Evolutionary conservation across 2,329 filamentous ascomycete species (phyloP), one percentile per base, ranked within the genome.

Genomic region (Didymosphaeria variabile): DNA sequence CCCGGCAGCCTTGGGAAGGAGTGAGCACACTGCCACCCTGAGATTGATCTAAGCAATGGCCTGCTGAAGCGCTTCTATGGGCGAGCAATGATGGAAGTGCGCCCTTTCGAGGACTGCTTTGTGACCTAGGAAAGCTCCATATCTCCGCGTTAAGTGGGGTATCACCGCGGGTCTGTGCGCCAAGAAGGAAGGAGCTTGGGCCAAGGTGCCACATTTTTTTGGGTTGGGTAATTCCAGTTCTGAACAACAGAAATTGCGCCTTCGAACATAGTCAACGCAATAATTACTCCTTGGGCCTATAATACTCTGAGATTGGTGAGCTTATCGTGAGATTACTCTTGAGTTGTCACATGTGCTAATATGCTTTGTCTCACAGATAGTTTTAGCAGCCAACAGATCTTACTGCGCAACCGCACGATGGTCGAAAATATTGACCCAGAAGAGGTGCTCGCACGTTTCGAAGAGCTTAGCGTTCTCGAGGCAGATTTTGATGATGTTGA

Each of bases 401-500:
- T 58, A 49, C 19, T 55, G 32, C 58, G 58, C 61, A 58, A 52
- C 13, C 15, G 42, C 54, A 71, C 59, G 21, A 77, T 77, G 72
- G 65, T 67, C 45, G 68, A 67, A 53, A 47, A 58, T 3, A 57
- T 68, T 42, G 59, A 61, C 12, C 57, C 67, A 1, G 74, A 77
- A 58, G 71, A 75, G 62, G 58, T 75, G 32, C 54, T 66, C 26
- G 76, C 71, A 19, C 65, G 69, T 5, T 94, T 92, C 79, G 90
- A 93, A 79, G 87, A 94, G 77, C 88, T 98, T 66, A 86, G 88
- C 60, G 86, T 90, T 59, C 84, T 97, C 66, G 92, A 97, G 83
- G 86, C 88, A 69, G 90, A 96, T 66, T 97, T 97, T 72, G 89
- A 94, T 62, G 88, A 94, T 71, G 88, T 89, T 38, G 93, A 97